Conservation (phyloP, 305 asterid species). For the Fraxinus ornus region DNA sequence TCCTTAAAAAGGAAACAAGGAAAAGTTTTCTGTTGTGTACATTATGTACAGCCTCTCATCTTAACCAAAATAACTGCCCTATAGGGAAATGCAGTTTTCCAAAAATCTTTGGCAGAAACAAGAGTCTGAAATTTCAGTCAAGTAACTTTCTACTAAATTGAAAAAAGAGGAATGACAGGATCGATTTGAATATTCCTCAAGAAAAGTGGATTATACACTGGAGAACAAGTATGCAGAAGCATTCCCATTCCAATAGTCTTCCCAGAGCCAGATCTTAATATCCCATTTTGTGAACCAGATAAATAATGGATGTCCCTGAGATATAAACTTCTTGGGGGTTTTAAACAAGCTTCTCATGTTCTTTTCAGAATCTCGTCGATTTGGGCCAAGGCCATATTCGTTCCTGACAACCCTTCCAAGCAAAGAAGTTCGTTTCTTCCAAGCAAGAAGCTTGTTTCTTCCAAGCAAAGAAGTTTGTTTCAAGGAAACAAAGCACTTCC, state of each 20-base stretch:
- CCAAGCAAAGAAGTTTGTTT: background rate
- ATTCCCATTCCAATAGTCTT: background rate
- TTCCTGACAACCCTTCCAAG: background rate
- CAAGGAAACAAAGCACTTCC: background rate
- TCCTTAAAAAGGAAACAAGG: slow-evolving; percentile 8
- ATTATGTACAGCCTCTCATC: slow-evolving; percentile 12
- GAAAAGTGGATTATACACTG: background rate
- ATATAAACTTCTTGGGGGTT: background rate
- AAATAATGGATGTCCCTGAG: background rate
- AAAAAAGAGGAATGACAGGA: background rate
- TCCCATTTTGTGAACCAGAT: background rate
- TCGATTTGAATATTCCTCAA: background rate
- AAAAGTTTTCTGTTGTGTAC: background rate
- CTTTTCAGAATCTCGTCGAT: background rate
- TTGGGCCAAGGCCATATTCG: background rate
- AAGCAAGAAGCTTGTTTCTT: no score
- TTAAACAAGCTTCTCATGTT: background rate
- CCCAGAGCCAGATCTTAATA: background rate
- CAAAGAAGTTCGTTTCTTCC: background rate
- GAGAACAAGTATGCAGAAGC: background rate
- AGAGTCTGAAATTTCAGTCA: background rate
- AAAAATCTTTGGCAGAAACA: background rate
- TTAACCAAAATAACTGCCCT: background rate
- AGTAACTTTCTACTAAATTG: background rate
- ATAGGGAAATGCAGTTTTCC: background rate